Percentiles rank a stretch among this genome's conserved stretches.
Conservation (phyloP, 2,329 filamentous ascomycete species). For the Pseudocercospora ulei region DNA sequence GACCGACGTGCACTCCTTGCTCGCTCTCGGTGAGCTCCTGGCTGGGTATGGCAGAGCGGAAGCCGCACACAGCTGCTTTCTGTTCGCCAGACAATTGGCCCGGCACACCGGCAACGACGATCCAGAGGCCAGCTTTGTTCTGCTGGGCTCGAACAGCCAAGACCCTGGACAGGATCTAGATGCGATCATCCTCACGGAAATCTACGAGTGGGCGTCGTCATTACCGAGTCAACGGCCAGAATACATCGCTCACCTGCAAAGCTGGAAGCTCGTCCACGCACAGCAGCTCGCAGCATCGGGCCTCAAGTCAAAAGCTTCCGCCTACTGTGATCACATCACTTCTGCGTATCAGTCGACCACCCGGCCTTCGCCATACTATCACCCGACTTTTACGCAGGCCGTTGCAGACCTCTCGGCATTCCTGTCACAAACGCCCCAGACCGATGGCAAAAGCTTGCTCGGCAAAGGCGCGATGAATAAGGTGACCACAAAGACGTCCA, state of each 20-base stretch:
- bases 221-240: slow-evolving; percentile 45
- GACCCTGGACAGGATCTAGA: slow-evolving; percentile 75
- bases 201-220: slow-evolving; percentile 82
- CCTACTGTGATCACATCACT: slow-evolving; percentile 81
- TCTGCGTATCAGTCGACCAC: slow-evolving; percentile 69
- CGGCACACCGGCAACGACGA: slow-evolving; percentile 80
- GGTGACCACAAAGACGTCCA: slow-evolving; percentile 82
- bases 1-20: slow-evolving; percentile 66
- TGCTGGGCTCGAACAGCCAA: slow-evolving; percentile 71
- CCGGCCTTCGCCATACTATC: slow-evolving; percentile 76
- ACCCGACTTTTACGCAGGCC: slow-evolving; percentile 59
- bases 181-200: slow-evolving; percentile 83
- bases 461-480: slow-evolving; percentile 93
- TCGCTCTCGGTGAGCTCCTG: slow-evolving; percentile 71
- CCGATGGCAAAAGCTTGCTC: slow-evolving; percentile 67
- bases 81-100: slow-evolving; percentile 65
- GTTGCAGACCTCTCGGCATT: slow-evolving; percentile 77
- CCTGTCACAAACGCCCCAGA: slow-evolving; percentile 70
- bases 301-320: slow-evolving; percentile 67
- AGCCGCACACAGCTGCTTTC: slow-evolving; percentile 85
- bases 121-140: slow-evolving; percentile 62
- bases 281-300: slow-evolving; percentile 75
- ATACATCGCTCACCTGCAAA: slow-evolving; percentile 68
- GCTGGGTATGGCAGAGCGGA: slow-evolving; percentile 78
- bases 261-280: slow-evolving; percentile 86